A percentile compares a stretch with the other conserved stretches of the same genome.
Conservation (phyloP, 345 rosid species). For the Xanthoceras sorbifolium region DNA sequence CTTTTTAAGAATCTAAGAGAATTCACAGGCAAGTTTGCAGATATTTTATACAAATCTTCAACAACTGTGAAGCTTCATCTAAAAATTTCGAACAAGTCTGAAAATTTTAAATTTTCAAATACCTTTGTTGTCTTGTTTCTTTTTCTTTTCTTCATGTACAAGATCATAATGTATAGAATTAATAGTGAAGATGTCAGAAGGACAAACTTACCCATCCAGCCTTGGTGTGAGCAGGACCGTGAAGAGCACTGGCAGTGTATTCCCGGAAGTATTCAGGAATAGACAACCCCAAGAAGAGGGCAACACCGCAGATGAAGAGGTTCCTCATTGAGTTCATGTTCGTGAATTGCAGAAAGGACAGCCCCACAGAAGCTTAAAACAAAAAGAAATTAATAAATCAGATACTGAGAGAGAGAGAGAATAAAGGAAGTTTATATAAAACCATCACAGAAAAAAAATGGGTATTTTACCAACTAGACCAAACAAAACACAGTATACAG, state of each 20-base stretch:
- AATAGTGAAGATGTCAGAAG: neutral
- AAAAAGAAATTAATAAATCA: neutral
- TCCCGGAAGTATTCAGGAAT: conserved; percentile 87
- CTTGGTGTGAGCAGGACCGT: conserved; percentile 86
- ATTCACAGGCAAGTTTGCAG: no score
- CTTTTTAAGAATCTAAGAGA: neutral
- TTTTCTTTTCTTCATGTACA: neutral
- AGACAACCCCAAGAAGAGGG: conserved; percentile 87
- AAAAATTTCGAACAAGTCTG: neutral
- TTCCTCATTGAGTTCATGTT: conserved; percentile 99
- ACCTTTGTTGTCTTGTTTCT: neutral
- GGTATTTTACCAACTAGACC: conserved; percentile 82
- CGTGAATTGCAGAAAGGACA: conserved; percentile 93
- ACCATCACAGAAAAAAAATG: neutral
- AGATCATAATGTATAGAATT: neutral
- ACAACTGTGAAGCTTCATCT: no score
- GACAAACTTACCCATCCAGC: conserved; percentile 76
- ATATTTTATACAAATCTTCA: no score
- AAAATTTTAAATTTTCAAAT: neutral
- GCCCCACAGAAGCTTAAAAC: conserved; percentile 82
- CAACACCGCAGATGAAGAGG: conserved; percentile 81
- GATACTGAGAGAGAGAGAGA: neutral
- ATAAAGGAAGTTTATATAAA: neutral
- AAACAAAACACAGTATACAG: conserved; percentile 81
- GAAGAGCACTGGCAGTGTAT: conserved; percentile 75